Base-by-base conservation (phyloP, 495 filamentous ascomycete species). In the Xanthoparmelia taractica region DNA sequence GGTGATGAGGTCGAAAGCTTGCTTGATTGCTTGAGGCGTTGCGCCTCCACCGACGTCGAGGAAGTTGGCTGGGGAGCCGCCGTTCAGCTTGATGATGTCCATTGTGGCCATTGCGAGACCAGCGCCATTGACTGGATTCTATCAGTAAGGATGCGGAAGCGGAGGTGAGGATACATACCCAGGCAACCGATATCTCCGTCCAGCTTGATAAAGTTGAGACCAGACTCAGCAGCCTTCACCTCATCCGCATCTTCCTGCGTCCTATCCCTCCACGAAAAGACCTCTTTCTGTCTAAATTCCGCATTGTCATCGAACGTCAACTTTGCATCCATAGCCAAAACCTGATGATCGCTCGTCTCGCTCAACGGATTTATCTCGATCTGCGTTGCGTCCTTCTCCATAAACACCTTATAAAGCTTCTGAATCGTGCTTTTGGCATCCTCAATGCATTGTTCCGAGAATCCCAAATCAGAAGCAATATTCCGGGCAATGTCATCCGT, bases 81-180 rank as follows among this genome's bases (percentile, higher is more conserved):
- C 94, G 79, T 98, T 98, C 34, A 98, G 85, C 84, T 98, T 98
- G 84, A 98, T 98, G 78, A 98, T 97, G 77, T 98, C 94, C 94
- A 98, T 98, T 69, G 94, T 98, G 61, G 94, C 94, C 94, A 98
- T 98, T 73, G 94, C 94, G 63, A 98, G 88, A 80, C 94, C 94
- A 68, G 94, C 94, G 75, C 94, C 94, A 77, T 98, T 98, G 79
- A 98, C 94, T 74, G 48, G 1, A 62, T 38, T 8, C 20, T 17
- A 36, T 77, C 67, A 78, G 73, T 54, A 60, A 57, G 25, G 37
- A 23, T 12, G 10, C 29, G 10, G 38, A 43, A 34, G 25, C 7
- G 12, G 25, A 25, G 50, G 43, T n/a, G n/a, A 4, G 15, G 15
- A 4, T 55, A 41, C 71, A 64, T 73, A 82, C 79, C 79, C 65